Evolutionary conservation across 2,329 filamentous ascomycete genomes (phyloP).

Genomic region (Hymenoscyphus salicellus): DNA sequence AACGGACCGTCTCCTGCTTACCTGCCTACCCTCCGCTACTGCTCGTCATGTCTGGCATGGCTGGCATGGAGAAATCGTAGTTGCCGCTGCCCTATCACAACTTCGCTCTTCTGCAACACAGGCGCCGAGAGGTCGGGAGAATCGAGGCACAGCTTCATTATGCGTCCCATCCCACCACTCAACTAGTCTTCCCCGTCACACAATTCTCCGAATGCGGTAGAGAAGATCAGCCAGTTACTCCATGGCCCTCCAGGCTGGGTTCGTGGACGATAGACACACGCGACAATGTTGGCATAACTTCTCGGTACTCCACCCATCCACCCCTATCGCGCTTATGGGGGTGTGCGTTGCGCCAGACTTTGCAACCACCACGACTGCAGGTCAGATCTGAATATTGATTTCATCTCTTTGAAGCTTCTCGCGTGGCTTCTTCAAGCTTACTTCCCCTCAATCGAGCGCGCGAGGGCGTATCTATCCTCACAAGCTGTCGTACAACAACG

Average conservation of each 20-base stretch:
- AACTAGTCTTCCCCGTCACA: neutral
- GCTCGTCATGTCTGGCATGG: no score
- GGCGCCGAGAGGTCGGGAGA: neutral
- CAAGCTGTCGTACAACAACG: neutral
- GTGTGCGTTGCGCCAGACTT: conserved; percentile 1
- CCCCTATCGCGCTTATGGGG: neutral
- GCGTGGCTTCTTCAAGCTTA: neutral
- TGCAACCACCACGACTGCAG: neutral
- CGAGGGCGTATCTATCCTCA: neutral
- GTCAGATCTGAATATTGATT: neutral
- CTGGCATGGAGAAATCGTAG: neutral
- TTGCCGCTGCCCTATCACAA: neutral
- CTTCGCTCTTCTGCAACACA: neutral
- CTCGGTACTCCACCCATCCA: neutral
- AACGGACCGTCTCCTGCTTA: no score
- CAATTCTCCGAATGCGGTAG: neutral
- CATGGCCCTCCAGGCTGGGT: neutral
- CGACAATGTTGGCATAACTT: neutral
- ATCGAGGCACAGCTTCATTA: neutral
- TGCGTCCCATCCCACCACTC: neutral
- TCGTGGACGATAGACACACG: neutral
- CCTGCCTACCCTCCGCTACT: neutral
- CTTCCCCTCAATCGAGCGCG: neutral
- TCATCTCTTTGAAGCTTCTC: neutral
- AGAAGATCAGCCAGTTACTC: neutral